Evolutionary conservation across 2,329 filamentous ascomycete genomes (phyloP).

Genomic region (Tolypocladium ophioglossoides): DNA sequence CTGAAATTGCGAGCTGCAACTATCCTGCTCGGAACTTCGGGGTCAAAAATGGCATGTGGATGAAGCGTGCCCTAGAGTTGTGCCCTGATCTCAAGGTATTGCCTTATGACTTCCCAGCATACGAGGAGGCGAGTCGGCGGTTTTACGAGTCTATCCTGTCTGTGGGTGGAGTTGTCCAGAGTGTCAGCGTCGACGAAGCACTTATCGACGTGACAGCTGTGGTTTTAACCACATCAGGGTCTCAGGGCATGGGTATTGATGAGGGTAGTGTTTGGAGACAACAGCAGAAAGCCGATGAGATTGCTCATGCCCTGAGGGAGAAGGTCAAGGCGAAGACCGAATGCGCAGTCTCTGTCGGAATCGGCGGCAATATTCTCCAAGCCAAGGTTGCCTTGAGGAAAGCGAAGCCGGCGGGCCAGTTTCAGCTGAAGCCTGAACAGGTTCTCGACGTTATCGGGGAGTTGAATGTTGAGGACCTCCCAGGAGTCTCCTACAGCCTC

Average conservation of each 20-base stretch:
- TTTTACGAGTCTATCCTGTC: conserved; percentile 82
- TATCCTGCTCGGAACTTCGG: conserved; percentile 81
- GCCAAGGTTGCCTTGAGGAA: conserved; percentile 85
- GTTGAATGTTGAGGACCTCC: conserved; percentile 70
- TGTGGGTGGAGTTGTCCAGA: conserved; percentile 77
- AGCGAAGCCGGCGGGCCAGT: conserved; percentile 90
- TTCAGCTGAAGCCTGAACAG: conserved; percentile 74
- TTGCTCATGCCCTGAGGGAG: conserved; percentile 54
- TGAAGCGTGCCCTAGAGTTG: conserved; percentile 76
- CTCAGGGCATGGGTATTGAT: conserved; percentile 49
- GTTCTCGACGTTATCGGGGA: conserved; percentile 66
- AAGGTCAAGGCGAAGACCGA: conserved; percentile 64
- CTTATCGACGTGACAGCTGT: conserved; percentile 71
- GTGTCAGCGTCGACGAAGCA: conserved; percentile 93
- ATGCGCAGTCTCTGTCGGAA: conserved; percentile 85
- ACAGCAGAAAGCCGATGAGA: conserved; percentile 64
- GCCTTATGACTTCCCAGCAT: conserved; percentile 92
- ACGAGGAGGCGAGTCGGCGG: conserved; percentile 78
- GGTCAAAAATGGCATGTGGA: conserved; percentile 99
- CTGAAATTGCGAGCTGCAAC: conserved; percentile 96
- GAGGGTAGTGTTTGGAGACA: conserved; percentile 67
- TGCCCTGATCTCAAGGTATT: conserved; percentile 81
- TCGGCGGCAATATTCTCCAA: conserved; percentile 80
- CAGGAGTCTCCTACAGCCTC: conserved; percentile 87
- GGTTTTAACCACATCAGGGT: conserved; percentile 55